Conservation (phyloP, 2,329 filamentous ascomycete species). For the Nothophaeocryptopus gaeumannii region DNA sequence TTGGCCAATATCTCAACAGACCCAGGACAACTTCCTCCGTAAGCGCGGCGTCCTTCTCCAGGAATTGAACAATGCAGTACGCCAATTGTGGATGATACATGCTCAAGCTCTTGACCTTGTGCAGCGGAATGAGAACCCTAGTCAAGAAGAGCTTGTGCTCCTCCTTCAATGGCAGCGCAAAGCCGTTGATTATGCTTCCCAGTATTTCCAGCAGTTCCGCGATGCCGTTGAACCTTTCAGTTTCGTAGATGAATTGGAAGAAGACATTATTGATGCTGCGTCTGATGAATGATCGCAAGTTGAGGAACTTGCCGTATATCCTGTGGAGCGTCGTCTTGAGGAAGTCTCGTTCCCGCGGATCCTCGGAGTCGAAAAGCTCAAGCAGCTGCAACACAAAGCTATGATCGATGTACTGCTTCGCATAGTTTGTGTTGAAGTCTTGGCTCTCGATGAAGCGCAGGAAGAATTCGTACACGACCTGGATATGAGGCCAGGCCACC, state of each 20-base stretch:
- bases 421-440: conserved; percentile 99
- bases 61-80: conserved; percentile 97
- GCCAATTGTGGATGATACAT: conserved; percentile 99
- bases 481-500: conserved; percentile 98
- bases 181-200: conserved; percentile 98
- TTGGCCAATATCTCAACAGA: conserved; percentile 94
- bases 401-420: conserved; percentile 98
- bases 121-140: conserved; percentile 83
- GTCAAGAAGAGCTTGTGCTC: conserved; percentile 98
- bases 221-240: conserved; percentile 96
- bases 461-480: conserved; percentile 99
- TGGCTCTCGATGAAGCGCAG: conserved; percentile 98
- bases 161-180: conserved; percentile 92
- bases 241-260: conserved; percentile 99
- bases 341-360: conserved; percentile 93
- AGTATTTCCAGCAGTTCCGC: conserved; percentile 94
- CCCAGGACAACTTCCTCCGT: conserved; percentile 98
- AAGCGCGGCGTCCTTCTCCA: conserved; percentile 94
- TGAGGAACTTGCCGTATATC: conserved; percentile 98
- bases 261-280: conserved; percentile 99
- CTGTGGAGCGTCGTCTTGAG: conserved; percentile 96
- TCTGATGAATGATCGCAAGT: conserved; percentile 93
- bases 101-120: conserved; percentile 98
- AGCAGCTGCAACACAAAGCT: conserved; percentile 91
- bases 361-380: conserved; percentile 98